Base-by-base conservation (phyloP, 768 basidiomycete species). In the Ramaria rubella region DNA sequence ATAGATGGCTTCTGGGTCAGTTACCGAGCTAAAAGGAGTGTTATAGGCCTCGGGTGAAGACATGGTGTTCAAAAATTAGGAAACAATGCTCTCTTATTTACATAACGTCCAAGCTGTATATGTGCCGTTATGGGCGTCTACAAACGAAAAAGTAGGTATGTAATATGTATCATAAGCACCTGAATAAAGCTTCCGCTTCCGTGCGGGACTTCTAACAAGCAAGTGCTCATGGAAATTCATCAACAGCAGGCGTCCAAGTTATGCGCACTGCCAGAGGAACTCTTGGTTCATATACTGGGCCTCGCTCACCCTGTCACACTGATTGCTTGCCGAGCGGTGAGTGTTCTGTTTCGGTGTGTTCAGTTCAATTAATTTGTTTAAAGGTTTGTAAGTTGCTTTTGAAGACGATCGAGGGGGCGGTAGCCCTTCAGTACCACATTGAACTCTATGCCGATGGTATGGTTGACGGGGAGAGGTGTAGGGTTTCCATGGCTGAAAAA, bases 401-500 rank as follows among this genome's bases (percentile, higher is more conserved):
- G n/a, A 52, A 49, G 21, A 11, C 40, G 15, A 62, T 62, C 12
- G 40, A 17, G 3, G n/a, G 19, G 17, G 42, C 59, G 38, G 24
- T 30, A 11, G 11, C 33, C 24, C 59, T 62, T 31, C 21, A 31
- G 15, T 62, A 62, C 40, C 34, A 55, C n/a, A 62, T 62, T 51
- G 61, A 61, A 43, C 57, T 62, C 14, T 62, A 36, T n/a, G 31
- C 36, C 3, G 61, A 62, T 23, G 61, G 61, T 34, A 51, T 61
- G 17, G 33, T 60, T 9, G 53, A 60, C 43, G 6, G 52, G 45
- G 14, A 43, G 3, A 9, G 19, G 1, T 38, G 34, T 24, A 5
- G 19, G 6, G 29, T 34, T 27, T 31, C 38, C n/a, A 19, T 45
- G 4, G 53, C 56, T 4, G 70, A 73, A 0, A 71, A 73, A 0